phyloP scores from a whole-genome alignment of 1,284 basidiomycete genomes.

The Ustilago shanxiensis region DNA sequence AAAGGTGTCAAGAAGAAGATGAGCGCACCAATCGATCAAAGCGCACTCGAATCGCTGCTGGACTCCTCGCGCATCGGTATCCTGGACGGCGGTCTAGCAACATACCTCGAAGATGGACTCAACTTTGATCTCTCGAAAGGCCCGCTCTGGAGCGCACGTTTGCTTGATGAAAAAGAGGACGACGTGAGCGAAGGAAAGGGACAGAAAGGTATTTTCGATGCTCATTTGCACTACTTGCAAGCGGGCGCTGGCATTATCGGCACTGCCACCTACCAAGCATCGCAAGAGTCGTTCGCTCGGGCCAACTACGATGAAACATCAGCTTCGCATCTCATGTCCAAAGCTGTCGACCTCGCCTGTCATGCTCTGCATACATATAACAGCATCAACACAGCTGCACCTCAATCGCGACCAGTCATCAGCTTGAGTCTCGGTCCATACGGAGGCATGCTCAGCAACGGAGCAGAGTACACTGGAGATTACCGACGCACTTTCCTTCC shows the following conservation, averaged over 20 bases:
- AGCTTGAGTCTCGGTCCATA: conserved; percentile 61
- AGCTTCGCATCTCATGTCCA: conserved; percentile 51
- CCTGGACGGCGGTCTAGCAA: conserved; percentile 61
- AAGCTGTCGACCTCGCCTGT: conserved; percentile 54
- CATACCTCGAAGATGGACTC: conserved; percentile 62
- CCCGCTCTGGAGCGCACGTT: conserved; percentile 59
- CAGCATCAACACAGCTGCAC: not conserved
- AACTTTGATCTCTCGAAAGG: conserved; percentile 55
- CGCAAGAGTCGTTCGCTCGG: conserved; percentile 49
- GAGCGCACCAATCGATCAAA: conserved; percentile 30
- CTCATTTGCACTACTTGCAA: conserved; percentile 58
- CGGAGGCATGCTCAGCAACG: conserved; percentile 59
- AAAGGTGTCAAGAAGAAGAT: no score
- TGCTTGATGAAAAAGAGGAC: conserved; percentile 53
- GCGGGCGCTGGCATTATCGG: conserved; percentile 62
- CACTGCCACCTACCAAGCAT: conserved; percentile 63
- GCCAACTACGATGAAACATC: conserved; percentile 37
- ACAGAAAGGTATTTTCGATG: conserved; percentile 46
- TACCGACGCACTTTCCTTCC: conserved; percentile 46
- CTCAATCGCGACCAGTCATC: conserved; percentile 33
- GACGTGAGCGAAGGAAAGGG: conserved; percentile 48
- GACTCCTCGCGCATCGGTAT: conserved; percentile 46
- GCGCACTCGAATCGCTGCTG: conserved; percentile 37
- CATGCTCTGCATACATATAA: conserved; percentile 39
- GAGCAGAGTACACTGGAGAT: conserved; percentile 63